Conservation (phyloP, 2,329 filamentous ascomycete species). For the Amauroascus verrucosus region DNA sequence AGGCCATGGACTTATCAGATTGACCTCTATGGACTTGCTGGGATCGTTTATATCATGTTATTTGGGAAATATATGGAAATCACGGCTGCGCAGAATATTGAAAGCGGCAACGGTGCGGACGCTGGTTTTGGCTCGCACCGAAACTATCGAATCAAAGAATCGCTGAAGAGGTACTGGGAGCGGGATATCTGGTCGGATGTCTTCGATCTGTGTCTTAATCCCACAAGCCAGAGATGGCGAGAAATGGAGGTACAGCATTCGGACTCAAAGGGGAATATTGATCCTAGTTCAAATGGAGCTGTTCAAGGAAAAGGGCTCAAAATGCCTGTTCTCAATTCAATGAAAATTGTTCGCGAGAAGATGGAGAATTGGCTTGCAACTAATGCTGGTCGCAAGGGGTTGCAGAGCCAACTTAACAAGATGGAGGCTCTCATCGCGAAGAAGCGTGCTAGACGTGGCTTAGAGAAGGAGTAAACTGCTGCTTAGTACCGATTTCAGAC, state of each 20-base stretch:
- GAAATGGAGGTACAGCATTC: conserved; percentile 41
- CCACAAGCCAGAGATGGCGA: conserved; percentile 48
- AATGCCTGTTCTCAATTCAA: conserved; percentile 62
- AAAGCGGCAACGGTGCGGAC: conserved; percentile 19
- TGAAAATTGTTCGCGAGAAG: conserved; percentile 57
- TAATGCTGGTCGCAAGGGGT: conserved; percentile 70
- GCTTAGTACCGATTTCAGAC: background rate
- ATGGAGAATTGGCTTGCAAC: conserved; percentile 78
- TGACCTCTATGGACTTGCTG: conserved; percentile 88
- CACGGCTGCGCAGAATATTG: conserved; percentile 32
- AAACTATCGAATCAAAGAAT: conserved; percentile 70
- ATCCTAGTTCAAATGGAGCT: background rate
- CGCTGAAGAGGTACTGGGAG: conserved; percentile 92
- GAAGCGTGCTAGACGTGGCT: conserved; percentile 23
- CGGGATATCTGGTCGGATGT: conserved; percentile 75
- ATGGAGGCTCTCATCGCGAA: conserved; percentile 60
- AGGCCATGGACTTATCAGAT: conserved; percentile 96
- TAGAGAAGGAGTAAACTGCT: conserved; percentile 1
- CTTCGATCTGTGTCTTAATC: conserved; percentile 81
- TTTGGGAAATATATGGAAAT: conserved; percentile 96
- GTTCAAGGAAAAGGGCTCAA: conserved; percentile 34
- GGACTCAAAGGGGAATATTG: background rate
- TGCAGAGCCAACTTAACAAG: conserved; percentile 47
- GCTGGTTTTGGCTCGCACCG: conserved; percentile 35
- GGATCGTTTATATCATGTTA: conserved; percentile 74